Evolutionary conservation across 2,329 filamentous ascomycete genomes (phyloP), one percentile per base, ranked within the genome.

Genomic region (Trichoderma sp.): DNA sequence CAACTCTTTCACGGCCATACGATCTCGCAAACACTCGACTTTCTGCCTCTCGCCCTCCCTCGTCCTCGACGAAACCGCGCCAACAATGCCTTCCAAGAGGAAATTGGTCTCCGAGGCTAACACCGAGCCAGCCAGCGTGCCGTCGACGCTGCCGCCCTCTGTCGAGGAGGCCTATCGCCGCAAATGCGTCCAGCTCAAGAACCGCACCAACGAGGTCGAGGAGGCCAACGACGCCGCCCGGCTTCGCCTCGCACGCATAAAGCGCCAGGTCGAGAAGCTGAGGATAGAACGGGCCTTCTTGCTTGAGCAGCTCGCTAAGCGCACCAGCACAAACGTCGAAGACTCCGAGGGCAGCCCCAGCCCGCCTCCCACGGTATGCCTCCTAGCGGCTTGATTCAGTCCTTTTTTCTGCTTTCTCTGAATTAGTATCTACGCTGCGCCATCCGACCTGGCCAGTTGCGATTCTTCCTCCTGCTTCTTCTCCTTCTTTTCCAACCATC

Each of bases 101-200:
- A 77, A 74, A 68, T 70, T 57, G 61, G 61, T 72, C 61, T 69
- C 74, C 63, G 74, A 76, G 71, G 72, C 76, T 78, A 75, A 80
- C 73, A 68, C 71, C 63, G 65, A 76, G 69, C 71, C 73, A 76
- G 79, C 80, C 67, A 80, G 80, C 67, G 80, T 85, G 63, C 86
- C 86, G 34, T 85, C 87, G 17, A 78, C 86, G 47, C 82, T 90
- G 4, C 92, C 94, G 21, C 94, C 95, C 17, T 96, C 93, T 17
- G 93, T 98, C 68, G 94, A 99, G 78, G 90, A 94, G 76, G 93
- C 94, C 58, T 99, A 98, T 79, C 93, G 95, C 73, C 88, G 92
- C 69, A 98, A 99, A 86, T 98, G 94, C 78, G 92, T 97, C 75
- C 91, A 96, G 72, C 86, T 99, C 24, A 96, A 96, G 80, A 90